A percentile compares a stretch with the other conserved stretches of the same genome.
Conservation (phyloP, 768 basidiomycete genomes). For the Mycena epipterygia region DNA sequence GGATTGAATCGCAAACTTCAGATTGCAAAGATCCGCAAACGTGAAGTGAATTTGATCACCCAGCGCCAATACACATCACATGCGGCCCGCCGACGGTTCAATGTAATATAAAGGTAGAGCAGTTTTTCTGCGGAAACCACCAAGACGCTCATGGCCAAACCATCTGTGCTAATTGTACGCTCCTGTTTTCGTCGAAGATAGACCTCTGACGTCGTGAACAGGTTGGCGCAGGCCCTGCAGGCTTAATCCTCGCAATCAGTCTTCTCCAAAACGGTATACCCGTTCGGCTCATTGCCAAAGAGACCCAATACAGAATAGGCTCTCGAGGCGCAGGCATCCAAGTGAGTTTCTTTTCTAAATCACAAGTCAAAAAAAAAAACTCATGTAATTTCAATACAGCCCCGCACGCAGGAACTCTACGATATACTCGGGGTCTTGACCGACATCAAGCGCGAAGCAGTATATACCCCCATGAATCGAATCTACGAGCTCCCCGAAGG, state of each 20-base stretch:
- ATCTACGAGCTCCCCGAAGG: neutral
- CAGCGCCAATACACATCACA: too few species aligned
- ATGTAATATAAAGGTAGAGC: too few species aligned
- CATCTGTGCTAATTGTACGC: neutral
- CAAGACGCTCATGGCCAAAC: too few species aligned
- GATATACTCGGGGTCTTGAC: slow-evolving; percentile 8
- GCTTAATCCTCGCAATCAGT: slow-evolving; percentile 22
- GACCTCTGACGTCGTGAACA: neutral
- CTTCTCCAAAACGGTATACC: slow-evolving; percentile 28
- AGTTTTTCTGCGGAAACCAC: too few species aligned
- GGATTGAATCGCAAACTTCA: too few species aligned
- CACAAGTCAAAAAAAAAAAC: neutral
- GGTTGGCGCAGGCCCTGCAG: slow-evolving; percentile 34
- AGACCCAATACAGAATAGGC: slow-evolving; percentile 7
- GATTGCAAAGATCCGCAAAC: too few species aligned
- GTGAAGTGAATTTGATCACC: too few species aligned
- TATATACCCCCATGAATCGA: too few species aligned
- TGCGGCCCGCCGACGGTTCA: too few species aligned
- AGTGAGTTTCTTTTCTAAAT: neutral
- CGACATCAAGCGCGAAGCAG: neutral
- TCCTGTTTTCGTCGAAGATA: neutral
- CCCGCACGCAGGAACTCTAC: slow-evolving; percentile 7
- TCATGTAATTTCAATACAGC: neutral
- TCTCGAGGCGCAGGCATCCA: slow-evolving; percentile 21
- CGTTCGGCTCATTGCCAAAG: slow-evolving; percentile 19